Evolutionary conservation across 106 monocot genomes (phyloP).

Genomic region (Dioscorea zingiberensis): DNA sequence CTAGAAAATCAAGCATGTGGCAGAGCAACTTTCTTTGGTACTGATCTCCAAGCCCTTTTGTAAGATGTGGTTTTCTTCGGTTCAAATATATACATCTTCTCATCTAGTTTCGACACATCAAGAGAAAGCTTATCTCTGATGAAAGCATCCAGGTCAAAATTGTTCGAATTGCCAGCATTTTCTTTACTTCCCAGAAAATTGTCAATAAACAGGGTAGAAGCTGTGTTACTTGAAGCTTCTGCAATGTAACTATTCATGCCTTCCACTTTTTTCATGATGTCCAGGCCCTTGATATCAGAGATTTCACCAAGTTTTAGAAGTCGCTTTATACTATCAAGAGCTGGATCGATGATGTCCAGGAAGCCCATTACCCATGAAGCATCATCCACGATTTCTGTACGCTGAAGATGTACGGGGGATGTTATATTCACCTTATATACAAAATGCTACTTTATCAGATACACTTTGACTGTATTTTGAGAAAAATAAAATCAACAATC

Average conservation of each 20-base stretch:
- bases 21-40: slow-evolving; percentile 13
- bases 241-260: slow-evolving; percentile 2
- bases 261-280: slow-evolving; percentile 19
- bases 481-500: too few species aligned
- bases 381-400: slow-evolving; percentile 93
- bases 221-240: slow-evolving; percentile 5
- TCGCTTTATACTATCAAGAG: slow-evolving; percentile 68
- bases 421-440: background rate
- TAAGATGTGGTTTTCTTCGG: slow-evolving; percentile 17
- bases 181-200: background rate
- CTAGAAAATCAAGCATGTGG: slow-evolving; percentile 9
- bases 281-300: slow-evolving; percentile 23
- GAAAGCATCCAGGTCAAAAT: slow-evolving; percentile 84
- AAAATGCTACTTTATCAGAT: too few species aligned
- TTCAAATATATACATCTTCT: slow-evolving; percentile 20
- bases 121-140: slow-evolving; percentile 56
- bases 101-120: slow-evolving; percentile 52
- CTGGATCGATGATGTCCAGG: slow-evolving; percentile 84
- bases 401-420: slow-evolving; percentile 23
- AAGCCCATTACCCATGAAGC: slow-evolving; percentile 94
- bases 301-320: slow-evolving; percentile 57
- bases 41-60: slow-evolving; percentile 38
- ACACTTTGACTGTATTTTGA: too few species aligned
- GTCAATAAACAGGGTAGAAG: background rate
- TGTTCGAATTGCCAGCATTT: background rate